phyloP scores from a whole-genome alignment of 371 early-diverging fungal genomes.

The Coemansia sp. region DNA sequence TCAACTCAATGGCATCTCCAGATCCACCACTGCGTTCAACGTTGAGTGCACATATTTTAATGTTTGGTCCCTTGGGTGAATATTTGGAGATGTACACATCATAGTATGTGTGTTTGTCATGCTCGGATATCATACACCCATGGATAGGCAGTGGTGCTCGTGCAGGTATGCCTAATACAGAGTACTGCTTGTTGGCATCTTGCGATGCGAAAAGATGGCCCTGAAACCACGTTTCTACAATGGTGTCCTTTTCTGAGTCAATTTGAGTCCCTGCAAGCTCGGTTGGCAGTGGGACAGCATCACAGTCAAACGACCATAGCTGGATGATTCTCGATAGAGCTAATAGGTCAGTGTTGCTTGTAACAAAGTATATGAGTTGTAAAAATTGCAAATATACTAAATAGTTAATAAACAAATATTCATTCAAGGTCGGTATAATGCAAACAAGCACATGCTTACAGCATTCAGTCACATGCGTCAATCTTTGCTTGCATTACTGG shows the following conservation, averaged over 20 bases:
- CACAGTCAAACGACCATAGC: slow-evolving; percentile 23
- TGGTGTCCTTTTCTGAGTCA: not conserved
- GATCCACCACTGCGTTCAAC: slow-evolving; percentile 38
- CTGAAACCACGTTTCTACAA: slow-evolving; percentile 26
- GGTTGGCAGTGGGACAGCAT: slow-evolving; percentile 12
- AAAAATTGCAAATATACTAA: no score
- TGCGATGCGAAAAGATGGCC: slow-evolving; percentile 16
- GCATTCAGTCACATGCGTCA: no score
- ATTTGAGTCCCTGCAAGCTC: not conserved
- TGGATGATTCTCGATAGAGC: slow-evolving; percentile 16
- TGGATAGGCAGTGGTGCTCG: slow-evolving; percentile 21
- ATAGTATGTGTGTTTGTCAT: slow-evolving; percentile 25
- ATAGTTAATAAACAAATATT: no score
- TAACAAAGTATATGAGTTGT: no score
- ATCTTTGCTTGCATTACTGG: no score
- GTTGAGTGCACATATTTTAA: slow-evolving; percentile 19
- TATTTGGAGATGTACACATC: slow-evolving; percentile 28
- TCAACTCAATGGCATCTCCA: slow-evolving; percentile 34
- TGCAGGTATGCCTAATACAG: slow-evolving; percentile 29
- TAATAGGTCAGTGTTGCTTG: not conserved
- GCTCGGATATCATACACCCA: slow-evolving; percentile 35
- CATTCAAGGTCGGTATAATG: no score
- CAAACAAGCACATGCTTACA: no score
- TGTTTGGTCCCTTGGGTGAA: not conserved
- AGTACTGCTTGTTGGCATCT: slow-evolving; percentile 7